These are phyloP conservation scores for Citrus hindsii DNA, from an alignment of 345 rosid genomes.

Conservation along the genomic window DNA sequence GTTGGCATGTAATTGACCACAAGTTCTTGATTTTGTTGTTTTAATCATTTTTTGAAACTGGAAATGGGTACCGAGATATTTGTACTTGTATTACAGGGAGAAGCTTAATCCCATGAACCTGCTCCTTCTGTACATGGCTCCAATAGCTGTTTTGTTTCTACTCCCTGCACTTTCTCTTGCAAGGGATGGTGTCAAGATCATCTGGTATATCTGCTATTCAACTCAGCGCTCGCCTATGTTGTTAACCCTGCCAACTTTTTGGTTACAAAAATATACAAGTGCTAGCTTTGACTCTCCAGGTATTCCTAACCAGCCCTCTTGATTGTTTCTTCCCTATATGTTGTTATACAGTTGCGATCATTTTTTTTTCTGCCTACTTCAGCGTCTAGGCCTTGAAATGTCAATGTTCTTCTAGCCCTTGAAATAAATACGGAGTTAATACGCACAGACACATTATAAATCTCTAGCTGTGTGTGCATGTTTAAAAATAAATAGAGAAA, in stretches of 20 bases:
- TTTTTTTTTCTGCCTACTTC: no score
- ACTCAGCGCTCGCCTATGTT: constrained; percentile 86
- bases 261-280: constrained; percentile 96
- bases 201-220: constrained; percentile 93
- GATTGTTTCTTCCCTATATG: background rate
- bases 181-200: no score
- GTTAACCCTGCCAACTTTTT: constrained; percentile 95
- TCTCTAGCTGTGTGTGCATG: no score
- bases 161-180: constrained; percentile 96
- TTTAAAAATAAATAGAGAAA: no score
- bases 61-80: constrained; percentile 17
- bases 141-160: constrained; percentile 85
- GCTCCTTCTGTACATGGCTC: constrained; percentile 97
- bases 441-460: no score
- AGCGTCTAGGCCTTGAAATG: background rate
- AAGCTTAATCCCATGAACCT: constrained; percentile 92
- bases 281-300: constrained; percentile 86
- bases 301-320: constrained; percentile 20
- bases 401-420: background rate
- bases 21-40: background rate
- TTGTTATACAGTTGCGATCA: background rate
- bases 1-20: background rate
- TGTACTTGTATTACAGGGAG: constrained; percentile 54
- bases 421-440: no score
- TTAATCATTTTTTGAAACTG: background rate